phyloP scores from a whole-genome alignment of 306 rosid genomes.

The Glycine tomentella region DNA sequence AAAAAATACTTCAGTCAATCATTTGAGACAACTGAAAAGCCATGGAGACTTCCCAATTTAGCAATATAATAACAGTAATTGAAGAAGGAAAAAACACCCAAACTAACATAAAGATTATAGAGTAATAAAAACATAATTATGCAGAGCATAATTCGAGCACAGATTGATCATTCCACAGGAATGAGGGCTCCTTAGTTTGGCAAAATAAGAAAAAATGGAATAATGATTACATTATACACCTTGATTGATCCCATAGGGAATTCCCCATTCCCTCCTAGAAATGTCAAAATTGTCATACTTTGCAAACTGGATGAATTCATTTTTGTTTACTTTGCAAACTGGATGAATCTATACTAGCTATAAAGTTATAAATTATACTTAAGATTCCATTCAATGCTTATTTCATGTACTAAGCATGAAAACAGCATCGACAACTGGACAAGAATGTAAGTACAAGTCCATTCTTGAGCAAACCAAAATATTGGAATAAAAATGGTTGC shows the following conservation, averaged over 20 bases:
- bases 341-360: not conserved
- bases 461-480: constrained; percentile 30
- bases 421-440: not conserved
- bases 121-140: no score
- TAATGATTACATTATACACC: constrained; percentile 2
- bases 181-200: not conserved
- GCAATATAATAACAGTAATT: constrained; percentile 29
- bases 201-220: no score
- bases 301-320: constrained; percentile 19
- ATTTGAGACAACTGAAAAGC: constrained; percentile 21
- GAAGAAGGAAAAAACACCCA: not conserved
- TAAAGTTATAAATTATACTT: constrained; percentile 20
- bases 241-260: constrained; percentile 23
- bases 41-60: constrained; percentile 1
- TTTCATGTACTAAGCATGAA: constrained; percentile 15
- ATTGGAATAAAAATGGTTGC: constrained; percentile 26
- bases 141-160: not conserved
- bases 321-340: constrained; percentile 14
- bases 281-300: constrained; percentile 13
- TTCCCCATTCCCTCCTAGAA: constrained; percentile 16
- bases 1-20: constrained; percentile 20
- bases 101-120: no score
- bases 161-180: constrained; percentile 33
- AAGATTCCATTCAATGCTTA: constrained; percentile 23
- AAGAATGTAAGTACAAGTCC: constrained; percentile 18